A percentile compares a stretch with the other conserved stretches of the same genome.
Conservation (phyloP, 2,329 filamentous ascomycete species). For the Ophiocordyceps camponoti-floridani region DNA sequence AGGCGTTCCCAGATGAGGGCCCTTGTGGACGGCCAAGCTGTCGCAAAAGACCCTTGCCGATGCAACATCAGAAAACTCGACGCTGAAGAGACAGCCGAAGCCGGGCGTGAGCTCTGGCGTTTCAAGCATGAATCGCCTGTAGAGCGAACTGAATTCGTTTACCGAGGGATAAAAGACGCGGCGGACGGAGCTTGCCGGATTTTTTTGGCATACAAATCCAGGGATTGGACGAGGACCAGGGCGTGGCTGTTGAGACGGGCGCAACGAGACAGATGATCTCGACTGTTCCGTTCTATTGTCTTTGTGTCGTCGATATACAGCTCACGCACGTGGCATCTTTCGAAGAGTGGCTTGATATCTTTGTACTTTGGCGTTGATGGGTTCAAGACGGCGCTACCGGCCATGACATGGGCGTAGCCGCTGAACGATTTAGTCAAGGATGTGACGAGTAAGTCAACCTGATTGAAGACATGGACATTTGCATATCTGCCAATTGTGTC, state of each 20-base stretch:
- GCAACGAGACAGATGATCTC: constrained; percentile 17
- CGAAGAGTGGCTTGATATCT: constrained; percentile 11
- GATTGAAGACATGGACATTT: constrained; percentile 22
- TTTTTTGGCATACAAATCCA: constrained; percentile 8
- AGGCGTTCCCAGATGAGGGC: constrained; percentile 28
- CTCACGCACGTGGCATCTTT: constrained; percentile 12
- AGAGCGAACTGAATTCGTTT: constrained; percentile 9
- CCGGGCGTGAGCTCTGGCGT: constrained; percentile 25
- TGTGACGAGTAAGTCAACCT: constrained; percentile 25
- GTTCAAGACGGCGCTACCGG: constrained; percentile 21
- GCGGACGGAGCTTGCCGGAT: constrained; percentile 9
- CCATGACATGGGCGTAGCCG: constrained; percentile 31
- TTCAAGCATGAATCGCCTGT: constrained; percentile 13
- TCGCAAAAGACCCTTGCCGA: constrained; percentile 24
- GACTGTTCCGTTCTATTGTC: constrained; percentile 18
- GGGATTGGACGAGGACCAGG: constrained; percentile 11
- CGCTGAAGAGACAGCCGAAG: constrained; percentile 28
- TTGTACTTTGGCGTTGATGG: constrained; percentile 16
- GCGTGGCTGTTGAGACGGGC: constrained; percentile 18
- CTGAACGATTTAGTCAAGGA: constrained; percentile 33
- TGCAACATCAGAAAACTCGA: constrained; percentile 21
- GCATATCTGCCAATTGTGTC: constrained; percentile 21
- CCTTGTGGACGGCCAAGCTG: constrained; percentile 21
- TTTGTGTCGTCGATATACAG: constrained; percentile 21
- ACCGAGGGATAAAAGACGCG: constrained; percentile 21